Percentiles rank a stretch among this genome's conserved stretches.
Conservation (phyloP, 805 yeast genomes). For the Yamadazyma akitaensis region DNA sequence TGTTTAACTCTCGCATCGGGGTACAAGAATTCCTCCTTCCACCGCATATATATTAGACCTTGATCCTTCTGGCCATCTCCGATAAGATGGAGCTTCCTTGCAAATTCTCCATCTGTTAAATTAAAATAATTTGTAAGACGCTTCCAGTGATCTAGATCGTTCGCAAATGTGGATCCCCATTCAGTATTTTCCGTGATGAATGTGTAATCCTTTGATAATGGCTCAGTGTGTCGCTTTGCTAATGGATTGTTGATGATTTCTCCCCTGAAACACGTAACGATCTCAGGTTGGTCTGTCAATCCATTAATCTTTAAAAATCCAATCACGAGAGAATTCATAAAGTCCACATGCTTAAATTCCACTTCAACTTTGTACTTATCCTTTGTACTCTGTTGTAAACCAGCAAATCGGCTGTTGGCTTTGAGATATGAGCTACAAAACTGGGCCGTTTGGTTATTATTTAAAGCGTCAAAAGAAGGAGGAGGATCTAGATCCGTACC, state of each 20-base stretch:
- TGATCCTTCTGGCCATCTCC: slow-evolving; percentile 29
- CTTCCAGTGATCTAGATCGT: slow-evolving; percentile 51
- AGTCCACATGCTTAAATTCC: slow-evolving; percentile 67
- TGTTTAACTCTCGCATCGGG: slow-evolving; percentile 71
- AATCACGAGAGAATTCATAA: slow-evolving; percentile 45
- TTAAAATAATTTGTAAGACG: slow-evolving; percentile 49
- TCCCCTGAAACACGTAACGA: slow-evolving; percentile 70
- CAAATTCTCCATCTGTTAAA: slow-evolving; percentile 35
- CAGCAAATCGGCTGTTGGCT: slow-evolving; percentile 61
- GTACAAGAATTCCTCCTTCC: slow-evolving; percentile 88
- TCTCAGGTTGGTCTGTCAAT: slow-evolving; percentile 57
- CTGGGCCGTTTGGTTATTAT: slow-evolving; percentile 16
- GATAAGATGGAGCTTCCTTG: slow-evolving; percentile 25
- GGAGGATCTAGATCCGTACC: background rate
- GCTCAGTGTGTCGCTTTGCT: slow-evolving; percentile 10
- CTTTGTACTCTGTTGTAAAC: slow-evolving; percentile 68
- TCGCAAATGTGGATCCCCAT: slow-evolving; percentile 49
- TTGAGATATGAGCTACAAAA: slow-evolving; percentile 47
- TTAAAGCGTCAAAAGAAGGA: slow-evolving; percentile 2
- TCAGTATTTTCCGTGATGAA: slow-evolving; percentile 55
- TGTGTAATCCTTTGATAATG: slow-evolving; percentile 30
- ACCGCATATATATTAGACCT: slow-evolving; percentile 71
- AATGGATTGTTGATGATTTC: slow-evolving; percentile 60
- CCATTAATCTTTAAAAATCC: slow-evolving; percentile 68
- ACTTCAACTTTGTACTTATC: slow-evolving; percentile 65